phyloP scores from a whole-genome alignment of 192 early-diverging fungal species.

The Oehlia diaphana region DNA sequence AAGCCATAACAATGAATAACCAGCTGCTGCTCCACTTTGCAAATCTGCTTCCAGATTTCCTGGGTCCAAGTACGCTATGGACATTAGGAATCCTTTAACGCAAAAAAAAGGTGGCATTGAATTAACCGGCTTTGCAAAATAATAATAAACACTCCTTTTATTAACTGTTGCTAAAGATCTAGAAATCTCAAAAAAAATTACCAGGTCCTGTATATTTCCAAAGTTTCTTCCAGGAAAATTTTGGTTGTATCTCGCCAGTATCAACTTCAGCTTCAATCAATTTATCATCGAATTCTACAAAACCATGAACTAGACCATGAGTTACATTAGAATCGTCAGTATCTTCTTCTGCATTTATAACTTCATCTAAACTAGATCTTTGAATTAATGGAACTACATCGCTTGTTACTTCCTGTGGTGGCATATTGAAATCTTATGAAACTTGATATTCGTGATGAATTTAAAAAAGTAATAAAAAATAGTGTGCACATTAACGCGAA shows the following conservation, averaged over 20 bases:
- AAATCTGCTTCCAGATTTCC: constrained; percentile 72
- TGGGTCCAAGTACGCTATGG: constrained; percentile 71
- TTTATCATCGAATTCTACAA: neutral
- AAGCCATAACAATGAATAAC: constrained; percentile 67
- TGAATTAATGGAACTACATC: neutral
- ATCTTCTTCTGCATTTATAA: neutral
- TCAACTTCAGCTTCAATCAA: constrained; percentile 39
- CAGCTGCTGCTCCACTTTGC: constrained; percentile 68
- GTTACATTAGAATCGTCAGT: neutral
- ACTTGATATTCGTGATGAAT: neutral
- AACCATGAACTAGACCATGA: neutral
- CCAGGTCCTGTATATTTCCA: constrained; percentile 67
- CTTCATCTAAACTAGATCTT: neutral
- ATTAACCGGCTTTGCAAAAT: too few species aligned
- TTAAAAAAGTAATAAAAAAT: too few species aligned
- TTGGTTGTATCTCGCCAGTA: constrained; percentile 45
- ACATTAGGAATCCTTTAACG: constrained; percentile 38
- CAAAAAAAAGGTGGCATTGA: neutral
- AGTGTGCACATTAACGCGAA: too few species aligned
- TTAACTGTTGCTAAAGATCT: too few species aligned
- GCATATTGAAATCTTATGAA: neutral
- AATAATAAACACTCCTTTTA: too few species aligned
- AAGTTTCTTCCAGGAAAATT: constrained; percentile 63
- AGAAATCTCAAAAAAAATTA: constrained; percentile 8
- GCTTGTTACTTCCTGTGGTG: neutral